Percentiles rank a stretch among this genome's conserved stretches.
These are phyloP conservation scores for Boletus speciosus DNA, from an alignment of 768 basidiomycete species.

Conservation along the genomic window DNA sequence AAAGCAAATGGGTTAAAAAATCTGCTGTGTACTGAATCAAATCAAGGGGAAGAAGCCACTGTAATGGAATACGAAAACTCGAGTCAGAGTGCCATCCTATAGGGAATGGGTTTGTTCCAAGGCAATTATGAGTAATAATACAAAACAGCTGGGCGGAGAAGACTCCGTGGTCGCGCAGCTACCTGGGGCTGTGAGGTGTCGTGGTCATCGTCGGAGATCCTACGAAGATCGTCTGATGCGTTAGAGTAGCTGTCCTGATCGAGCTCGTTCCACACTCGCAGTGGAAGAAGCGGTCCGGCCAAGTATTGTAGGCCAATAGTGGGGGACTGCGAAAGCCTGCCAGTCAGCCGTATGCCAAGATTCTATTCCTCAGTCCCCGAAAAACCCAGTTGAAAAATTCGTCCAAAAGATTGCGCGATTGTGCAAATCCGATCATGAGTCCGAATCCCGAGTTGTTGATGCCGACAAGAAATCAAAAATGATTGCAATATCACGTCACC, in stretches of 20 bases:
- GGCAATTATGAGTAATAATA: conserved; percentile 36
- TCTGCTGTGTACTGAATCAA: conserved; percentile 18
- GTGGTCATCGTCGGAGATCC: conserved; percentile 23
- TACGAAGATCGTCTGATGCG: conserved; percentile 22
- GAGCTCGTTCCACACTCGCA: conserved; percentile 23
- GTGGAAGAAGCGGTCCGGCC: conserved; percentile 13
- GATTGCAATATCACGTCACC: conserved; percentile 18
- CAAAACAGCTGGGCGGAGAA: conserved; percentile 18
- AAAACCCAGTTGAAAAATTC: conserved; percentile 25
- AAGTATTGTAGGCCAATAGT: conserved; percentile 5
- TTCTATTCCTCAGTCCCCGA: conserved; percentile 12
- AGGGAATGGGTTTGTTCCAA: conserved; percentile 20
- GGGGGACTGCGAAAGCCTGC: conserved; percentile 11
- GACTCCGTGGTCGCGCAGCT: conserved; percentile 15
- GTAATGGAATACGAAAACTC: conserved; percentile 20
- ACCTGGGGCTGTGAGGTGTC: conserved; percentile 15
- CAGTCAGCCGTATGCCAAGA: conserved; percentile 16
- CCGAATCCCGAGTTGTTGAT: conserved; percentile 25
- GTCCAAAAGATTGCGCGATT: conserved; percentile 23
- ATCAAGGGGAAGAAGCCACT: conserved; percentile 12
- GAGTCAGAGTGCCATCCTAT: conserved; percentile 16
- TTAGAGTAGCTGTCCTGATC: conserved; percentile 16
- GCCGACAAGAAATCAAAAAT: conserved; percentile 30
- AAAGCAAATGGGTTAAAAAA: conserved; percentile 12
- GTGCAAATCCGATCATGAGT: conserved; percentile 28